These are phyloP conservation scores for Suhomyces sp. DNA, from an alignment of 805 yeast species.

Conservation along the genomic window DNA sequence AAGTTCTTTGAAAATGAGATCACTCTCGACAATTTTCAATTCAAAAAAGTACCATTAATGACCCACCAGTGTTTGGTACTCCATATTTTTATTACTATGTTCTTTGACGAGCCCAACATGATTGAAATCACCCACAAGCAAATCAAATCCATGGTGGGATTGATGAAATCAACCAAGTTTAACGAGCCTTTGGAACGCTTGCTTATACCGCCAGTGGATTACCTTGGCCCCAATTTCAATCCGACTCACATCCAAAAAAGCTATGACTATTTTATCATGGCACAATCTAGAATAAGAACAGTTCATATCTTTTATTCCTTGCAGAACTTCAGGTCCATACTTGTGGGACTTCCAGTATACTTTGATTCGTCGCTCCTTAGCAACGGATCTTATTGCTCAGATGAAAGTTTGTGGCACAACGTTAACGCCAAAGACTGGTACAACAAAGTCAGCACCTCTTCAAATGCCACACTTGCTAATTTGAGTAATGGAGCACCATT, in stretches of 20 bases:
- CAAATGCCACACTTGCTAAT: constrained; percentile 49
- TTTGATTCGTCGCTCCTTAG: constrained; percentile 44
- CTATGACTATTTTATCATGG: constrained; percentile 51
- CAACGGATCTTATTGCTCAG: constrained; percentile 63
- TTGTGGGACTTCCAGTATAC: constrained; percentile 40
- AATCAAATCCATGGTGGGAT: constrained; percentile 51
- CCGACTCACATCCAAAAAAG: constrained; percentile 31
- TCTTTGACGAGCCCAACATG: constrained; percentile 51
- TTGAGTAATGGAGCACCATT: constrained; percentile 55
- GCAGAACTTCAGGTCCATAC: constrained; percentile 46
- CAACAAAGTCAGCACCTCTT: constrained; percentile 12
- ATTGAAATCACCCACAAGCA: constrained; percentile 52
- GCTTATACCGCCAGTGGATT: constrained; percentile 27
- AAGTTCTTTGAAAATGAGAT: constrained; percentile 56
- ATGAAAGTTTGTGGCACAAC: constrained; percentile 61
- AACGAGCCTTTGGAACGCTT: constrained; percentile 49
- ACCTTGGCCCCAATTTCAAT: not conserved
- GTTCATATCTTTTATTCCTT: constrained; percentile 50
- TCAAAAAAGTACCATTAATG: constrained; percentile 54
- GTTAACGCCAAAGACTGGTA: constrained; percentile 53
- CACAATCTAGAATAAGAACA: constrained; percentile 56
- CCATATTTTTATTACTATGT: constrained; percentile 56
- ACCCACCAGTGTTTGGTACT: constrained; percentile 55
- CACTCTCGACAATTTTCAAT: constrained; percentile 43
- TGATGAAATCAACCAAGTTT: constrained; percentile 51